These are phyloP conservation scores for Brasenia schreberi DNA, from an alignment of 164 flowering plant genomes.

Conservation along the genomic window DNA sequence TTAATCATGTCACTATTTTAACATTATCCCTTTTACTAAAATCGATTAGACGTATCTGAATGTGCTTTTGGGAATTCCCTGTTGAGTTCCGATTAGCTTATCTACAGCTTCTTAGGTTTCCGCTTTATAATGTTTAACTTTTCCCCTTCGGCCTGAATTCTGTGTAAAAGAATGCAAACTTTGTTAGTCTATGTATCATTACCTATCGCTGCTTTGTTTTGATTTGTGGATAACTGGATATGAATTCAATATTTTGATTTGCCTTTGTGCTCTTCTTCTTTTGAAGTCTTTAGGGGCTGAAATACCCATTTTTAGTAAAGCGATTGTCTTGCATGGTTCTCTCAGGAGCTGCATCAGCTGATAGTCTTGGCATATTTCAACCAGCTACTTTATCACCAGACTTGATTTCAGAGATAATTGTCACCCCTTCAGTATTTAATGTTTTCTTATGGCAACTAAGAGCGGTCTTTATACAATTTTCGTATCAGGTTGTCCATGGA, in stretches of 20 bases:
- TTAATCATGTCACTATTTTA: too few relatives aligned
- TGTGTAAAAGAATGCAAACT: too few relatives aligned
- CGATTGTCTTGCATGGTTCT: slow-evolving; percentile 85
- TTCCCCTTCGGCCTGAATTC: too few relatives aligned
- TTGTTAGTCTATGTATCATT: too few relatives aligned
- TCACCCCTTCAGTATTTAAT: not conserved
- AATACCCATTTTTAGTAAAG: slow-evolving; percentile 79
- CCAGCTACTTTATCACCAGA: slow-evolving; percentile 43
- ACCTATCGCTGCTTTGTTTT: too few relatives aligned
- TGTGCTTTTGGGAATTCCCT: too few relatives aligned
- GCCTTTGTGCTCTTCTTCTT: slow-evolving; percentile 1
- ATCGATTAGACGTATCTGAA: too few relatives aligned
- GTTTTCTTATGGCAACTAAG: not conserved
- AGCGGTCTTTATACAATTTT: not conserved
- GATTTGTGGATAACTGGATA: not conserved
- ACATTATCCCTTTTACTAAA: too few relatives aligned
- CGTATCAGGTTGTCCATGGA: not conserved
- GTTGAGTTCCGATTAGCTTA: too few relatives aligned
- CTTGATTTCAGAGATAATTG: slow-evolving; percentile 41
- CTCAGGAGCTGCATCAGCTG: slow-evolving; percentile 50
- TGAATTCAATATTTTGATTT: not conserved
- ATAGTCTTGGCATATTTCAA: slow-evolving; percentile 70
- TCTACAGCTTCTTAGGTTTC: too few relatives aligned
- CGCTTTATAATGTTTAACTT: too few relatives aligned
- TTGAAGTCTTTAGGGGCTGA: slow-evolving; percentile 50